Evolutionary conservation across 108 stramenopile genomes (phyloP).

Genomic region (Aurantiochytrium sp.): DNA sequence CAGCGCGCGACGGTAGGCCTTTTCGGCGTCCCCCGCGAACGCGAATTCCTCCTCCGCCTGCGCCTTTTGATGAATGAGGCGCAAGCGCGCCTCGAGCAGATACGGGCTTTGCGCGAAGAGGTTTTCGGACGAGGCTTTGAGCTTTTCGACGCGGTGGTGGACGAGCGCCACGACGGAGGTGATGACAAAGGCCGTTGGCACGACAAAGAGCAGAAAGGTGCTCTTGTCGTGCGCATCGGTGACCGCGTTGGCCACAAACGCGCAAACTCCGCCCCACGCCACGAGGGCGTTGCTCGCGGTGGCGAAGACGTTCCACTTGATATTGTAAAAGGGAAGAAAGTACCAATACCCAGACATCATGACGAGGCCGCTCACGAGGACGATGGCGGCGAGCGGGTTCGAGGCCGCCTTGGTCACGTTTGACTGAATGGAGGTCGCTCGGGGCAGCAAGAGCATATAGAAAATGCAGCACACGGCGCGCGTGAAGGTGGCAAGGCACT

Average conservation of each 20-base stretch:
- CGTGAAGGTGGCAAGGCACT: not conserved
- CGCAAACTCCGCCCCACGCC: not conserved
- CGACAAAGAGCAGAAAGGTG: not conserved
- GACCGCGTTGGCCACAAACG: not conserved
- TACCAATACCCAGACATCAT: not conserved
- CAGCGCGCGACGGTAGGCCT: not conserved
- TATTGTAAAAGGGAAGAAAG: conserved; percentile 12
- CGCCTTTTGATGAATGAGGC: not conserved
- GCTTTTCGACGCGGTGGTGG: not conserved
- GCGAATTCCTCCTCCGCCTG: not conserved
- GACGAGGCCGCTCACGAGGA: not conserved
- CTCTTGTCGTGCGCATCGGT: not conserved
- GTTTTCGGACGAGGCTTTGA: not conserved
- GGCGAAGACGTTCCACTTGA: not conserved
- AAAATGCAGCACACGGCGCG: not conserved
- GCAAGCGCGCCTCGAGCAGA: not conserved
- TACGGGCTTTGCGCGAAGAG: not conserved
- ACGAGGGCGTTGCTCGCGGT: not conserved
- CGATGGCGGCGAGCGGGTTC: not conserved
- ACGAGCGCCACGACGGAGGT: not conserved
- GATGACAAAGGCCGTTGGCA: not conserved
- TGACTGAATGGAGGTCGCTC: not conserved
- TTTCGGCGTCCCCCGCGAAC: not conserved
- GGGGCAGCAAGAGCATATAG: not conserved
- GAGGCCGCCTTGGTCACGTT: not conserved